Evolutionary conservation across 176 grass and related monocot species (phyloP), one percentile per base, ranked within the genome.

Genomic region (Carex cristatella): DNA sequence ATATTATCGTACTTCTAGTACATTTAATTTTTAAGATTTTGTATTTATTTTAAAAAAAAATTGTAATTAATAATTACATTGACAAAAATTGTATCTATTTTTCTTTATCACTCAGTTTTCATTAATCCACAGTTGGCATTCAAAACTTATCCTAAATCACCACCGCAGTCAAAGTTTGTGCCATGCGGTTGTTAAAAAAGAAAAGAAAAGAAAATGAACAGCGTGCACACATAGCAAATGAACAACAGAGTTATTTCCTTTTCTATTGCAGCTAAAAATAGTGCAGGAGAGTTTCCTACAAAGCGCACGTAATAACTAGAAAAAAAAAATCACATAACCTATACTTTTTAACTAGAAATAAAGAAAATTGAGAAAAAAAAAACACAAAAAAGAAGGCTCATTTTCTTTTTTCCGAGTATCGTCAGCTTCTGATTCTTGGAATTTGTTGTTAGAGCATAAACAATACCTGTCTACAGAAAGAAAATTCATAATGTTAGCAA

Each of bases 261-360:
- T 75, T 75, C 51, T 10, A 49, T 27, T 40, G 18, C 74, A 33
- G 23, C 13, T 19, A 49, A 12, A 48, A 12, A 49, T 4, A 73
- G 49, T 55, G 56, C 54, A 80, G 76, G 76, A 80, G 76, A 80
- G 76, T 33, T 4, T 80, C 76, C 76, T 80, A 79, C 76, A 55
- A 55, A 58, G 44, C 49, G 37, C 49, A 55, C 33, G n/a, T 51
- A 51, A 46, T 40, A 40, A 40, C 38, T 40, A 40, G 38, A 40
- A 40, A 40, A 40, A 40, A 40, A 40, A 40, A 40, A 40, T 40
- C 4, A 40, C 5, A 40, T 40, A 40, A 40, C 38, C 38, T 40
- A 40, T 40, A 40, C 38, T 40, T 40, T 13, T 12, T 65, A 33
- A 65, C 10, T 65, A 14, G 5, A 65, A 65, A 65, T 3, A 65